A percentile compares a stretch with the other conserved stretches of the same genome.
Conservation (phyloP, 176 grass and related monocot genomes). For the Oryza meyeriana region DNA sequence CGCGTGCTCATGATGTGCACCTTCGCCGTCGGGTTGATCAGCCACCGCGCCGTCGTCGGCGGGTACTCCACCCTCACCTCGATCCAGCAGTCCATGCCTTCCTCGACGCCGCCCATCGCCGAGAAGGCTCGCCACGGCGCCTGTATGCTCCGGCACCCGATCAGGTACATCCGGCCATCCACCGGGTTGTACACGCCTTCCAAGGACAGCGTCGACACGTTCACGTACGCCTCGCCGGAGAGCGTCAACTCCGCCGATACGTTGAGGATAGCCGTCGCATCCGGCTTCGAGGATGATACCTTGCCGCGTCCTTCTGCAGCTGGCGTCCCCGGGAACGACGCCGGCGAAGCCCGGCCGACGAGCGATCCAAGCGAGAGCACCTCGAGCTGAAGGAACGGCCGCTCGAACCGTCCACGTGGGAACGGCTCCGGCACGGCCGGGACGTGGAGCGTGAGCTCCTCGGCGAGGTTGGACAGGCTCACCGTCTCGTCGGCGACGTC, state of each 20-base stretch:
- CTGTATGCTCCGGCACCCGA: constrained; percentile 60
- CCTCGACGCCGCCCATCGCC: constrained; percentile 30
- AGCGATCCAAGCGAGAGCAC: constrained; percentile 60
- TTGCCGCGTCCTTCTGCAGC: not conserved
- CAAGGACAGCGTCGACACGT: constrained; percentile 48
- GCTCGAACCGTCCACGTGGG: constrained; percentile 37
- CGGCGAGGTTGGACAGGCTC: constrained; percentile 45
- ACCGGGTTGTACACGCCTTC: constrained; percentile 87
- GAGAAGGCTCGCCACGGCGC: constrained; percentile 38
- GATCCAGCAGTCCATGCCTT: constrained; percentile 77
- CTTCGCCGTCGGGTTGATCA: constrained; percentile 69
- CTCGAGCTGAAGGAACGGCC: constrained; percentile 64
- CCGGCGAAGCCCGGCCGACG: constrained; percentile 43
- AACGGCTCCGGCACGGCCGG: constrained; percentile 40
- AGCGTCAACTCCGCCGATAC: constrained; percentile 44
- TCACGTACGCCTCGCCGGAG: not conserved
- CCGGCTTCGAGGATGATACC: not conserved
- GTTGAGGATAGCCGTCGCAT: constrained; percentile 26
- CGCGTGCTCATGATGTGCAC: constrained; percentile 58
- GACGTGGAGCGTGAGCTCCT: constrained; percentile 61
- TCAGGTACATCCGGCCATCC: constrained; percentile 80
- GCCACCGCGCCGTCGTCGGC: constrained; percentile 78
- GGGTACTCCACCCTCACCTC: constrained; percentile 83
- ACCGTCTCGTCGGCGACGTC: not conserved
- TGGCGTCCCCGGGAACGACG: not conserved